phyloP scores from a whole-genome alignment of 257 asterid species.

The Solanum piurae region DNA sequence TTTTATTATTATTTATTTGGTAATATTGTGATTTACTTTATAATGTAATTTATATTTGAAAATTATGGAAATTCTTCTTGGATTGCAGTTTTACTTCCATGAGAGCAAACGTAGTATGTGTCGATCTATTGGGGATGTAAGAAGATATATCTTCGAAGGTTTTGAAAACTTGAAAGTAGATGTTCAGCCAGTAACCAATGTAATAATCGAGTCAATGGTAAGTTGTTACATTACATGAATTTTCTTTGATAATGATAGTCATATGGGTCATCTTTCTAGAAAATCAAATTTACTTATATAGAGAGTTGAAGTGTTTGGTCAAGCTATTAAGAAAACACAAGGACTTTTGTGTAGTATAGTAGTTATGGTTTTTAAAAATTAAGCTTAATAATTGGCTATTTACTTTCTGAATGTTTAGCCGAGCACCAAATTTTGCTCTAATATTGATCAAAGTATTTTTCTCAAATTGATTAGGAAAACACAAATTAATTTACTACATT shows the following conservation, averaged over 20 bases:
- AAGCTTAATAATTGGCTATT: not conserved
- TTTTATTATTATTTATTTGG: too few species aligned
- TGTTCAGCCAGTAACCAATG: not conserved
- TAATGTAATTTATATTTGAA: too few species aligned
- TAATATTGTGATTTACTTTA: not conserved
- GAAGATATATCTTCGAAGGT: too few species aligned
- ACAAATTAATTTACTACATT: not conserved
- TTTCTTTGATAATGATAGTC: not conserved
- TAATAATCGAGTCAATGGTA: too few species aligned
- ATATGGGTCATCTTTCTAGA: too few species aligned
- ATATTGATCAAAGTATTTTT: too few species aligned
- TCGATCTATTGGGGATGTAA: too few species aligned
- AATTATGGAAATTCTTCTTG: too few species aligned
- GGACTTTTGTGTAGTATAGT: not conserved
- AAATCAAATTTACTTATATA: not conserved
- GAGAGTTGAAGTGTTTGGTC: not conserved
- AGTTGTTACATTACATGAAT: too few species aligned
- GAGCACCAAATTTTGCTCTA: too few species aligned
- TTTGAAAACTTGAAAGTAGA: not conserved
- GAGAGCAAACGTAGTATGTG: too few species aligned
- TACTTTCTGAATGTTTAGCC: not conserved
- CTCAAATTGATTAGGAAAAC: not conserved
- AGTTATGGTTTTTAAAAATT: not conserved
- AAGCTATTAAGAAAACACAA: not conserved
- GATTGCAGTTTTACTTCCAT: too few species aligned